Evolutionary conservation across 106 monocot species (phyloP), one percentile per base, ranked within the genome.

Genomic region (Dendrobium officinale): DNA sequence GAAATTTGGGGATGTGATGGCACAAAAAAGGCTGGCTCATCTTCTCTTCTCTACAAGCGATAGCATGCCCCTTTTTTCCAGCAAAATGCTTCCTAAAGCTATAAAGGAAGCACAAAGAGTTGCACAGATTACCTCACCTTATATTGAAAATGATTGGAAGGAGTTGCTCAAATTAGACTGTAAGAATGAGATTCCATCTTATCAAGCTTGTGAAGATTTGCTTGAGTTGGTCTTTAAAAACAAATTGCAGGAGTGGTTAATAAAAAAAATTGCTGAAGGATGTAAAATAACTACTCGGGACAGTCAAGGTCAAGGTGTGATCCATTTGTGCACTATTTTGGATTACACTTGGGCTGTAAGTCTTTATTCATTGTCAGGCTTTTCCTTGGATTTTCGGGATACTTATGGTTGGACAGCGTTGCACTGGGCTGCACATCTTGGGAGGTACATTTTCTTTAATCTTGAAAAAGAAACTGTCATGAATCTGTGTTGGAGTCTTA

Each of bases 301-400:
- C 76, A 75, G 55, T 67, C 83, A 90, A 78, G 98, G 98, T 40
- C 91, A 93, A 83, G 98, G 98, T 80, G 89, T 83, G 45, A 92
- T 99, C 49, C 98, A 99, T 91, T 81, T 99, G 16, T 99, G 93
- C 87, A 83, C 86, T 18, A 90, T 99, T 54, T 61, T 95, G 66
- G 89, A 90, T 80, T 99, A 93, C 88, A 26, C 85, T 58, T 99
- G 98, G 98, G 88, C 92, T 42, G 77, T 91, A 79, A 81, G 76
- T 67, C 48, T 93, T 3, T 99, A 90, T 88, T 82, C 82, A 54
- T 70, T 85, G 5, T 91, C 96, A 31, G 89, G 90, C n/a, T 72
- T 99, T 44, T 91, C 98, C n/a, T 86, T 99, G 73, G 95, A 99
- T 88, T 95, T 93, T 81, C 87, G 98, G 6, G 98, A 99, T 88